Base-by-base conservation (phyloP, 345 rosid species). In the Rhodamnia rubescens region DNA sequence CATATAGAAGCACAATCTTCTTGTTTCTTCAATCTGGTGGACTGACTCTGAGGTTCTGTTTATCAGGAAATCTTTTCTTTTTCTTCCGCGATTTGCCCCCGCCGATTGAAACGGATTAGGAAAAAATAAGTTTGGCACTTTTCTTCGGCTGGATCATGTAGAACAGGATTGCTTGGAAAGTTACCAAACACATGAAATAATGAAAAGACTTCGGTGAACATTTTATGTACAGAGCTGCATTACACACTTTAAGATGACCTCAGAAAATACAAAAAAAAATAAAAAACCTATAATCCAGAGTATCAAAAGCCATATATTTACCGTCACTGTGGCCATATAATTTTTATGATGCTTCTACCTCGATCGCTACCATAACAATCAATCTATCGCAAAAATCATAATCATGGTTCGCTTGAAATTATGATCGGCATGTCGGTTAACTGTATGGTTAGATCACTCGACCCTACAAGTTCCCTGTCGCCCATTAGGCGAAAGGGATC, bases 401-500 rank as follows among this genome's bases (percentile, higher is more conserved):
- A 15, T 36, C 21, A 14, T 27, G 74, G 40, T 27, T 9, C 8
- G 20, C 40, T 27, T 59, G 40, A 0, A 0, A 21, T 59, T 18
- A 14, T 14, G 74, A 59, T 59, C 21, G 21, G 29, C 27, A 18
- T 27, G 40, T 27, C 10, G 16, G 40, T 15, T 59, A 27, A 7
- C 59, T 5, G 24, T 4, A 55, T 22, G n/a, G 59, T 56, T 56
- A 56, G 27, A 56, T 11, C 20, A 6, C 20, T 59, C 16, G 40
- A 27, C 40, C 18, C 0, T 14, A 7, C 0, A 2, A 64, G 32
- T 29, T 29, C 8, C 42, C 44, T 15, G 3, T 29, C 3, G 0
- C 6, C 2, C 0, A 7, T 61, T 8, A 7, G 32, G 74, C 22
- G 4, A 15, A 14, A 1, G 11, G 42, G 8, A 29, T 61, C 9